Base-by-base conservation (phyloP, 768 basidiomycete genomes). In the Auricularia auricula-judae region DNA sequence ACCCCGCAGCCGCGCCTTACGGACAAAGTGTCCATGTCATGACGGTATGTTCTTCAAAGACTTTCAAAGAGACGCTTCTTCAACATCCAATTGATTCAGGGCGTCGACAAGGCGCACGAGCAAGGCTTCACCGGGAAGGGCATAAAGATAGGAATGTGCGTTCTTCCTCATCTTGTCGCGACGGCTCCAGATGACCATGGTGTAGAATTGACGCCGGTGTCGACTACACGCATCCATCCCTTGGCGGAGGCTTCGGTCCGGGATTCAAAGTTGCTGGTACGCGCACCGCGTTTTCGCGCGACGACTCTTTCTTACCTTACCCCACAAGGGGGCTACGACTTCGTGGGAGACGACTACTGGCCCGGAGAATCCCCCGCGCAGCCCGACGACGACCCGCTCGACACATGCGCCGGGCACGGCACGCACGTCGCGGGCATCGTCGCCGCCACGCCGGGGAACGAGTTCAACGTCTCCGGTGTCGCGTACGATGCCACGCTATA, bases 391-490 rank as follows among this genome's bases (percentile, higher is more conserved):
- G 68, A 66, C 43, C 69, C 66, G 4, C 43, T 64, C 36, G 66
- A 66, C 62, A 36, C 39, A 4, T 51, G 47, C 61, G 34, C 36
- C 35, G 65, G 65, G 23, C 65, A 66, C 21, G 47, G 65, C 4
- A 63, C 65, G 23, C 65, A 66, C 23, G 65, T 66, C 18, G 60
- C 62, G 23, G 65, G 65, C 4, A 74, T 73, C 66, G 68, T 74
- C 67, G 75, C 70, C 23, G 72, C 73, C n/a, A 47, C 69, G 35
- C 62, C 68, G 7, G 70, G 66, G 36, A 78, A 77, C 68, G 59
- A 67, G 53, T 73, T 73, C 67, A 74, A 73, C 67, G 70, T 76
- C 36, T 71, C 74, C 21, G 77, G 78, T 65, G 74, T 75, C 58
- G 76, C 76, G 0, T 77, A 77, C 34, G 67, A 71, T 4, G 75